These are phyloP conservation scores for Medicago arabica DNA, from an alignment of 306 rosid genomes.

Conservation along the genomic window DNA sequence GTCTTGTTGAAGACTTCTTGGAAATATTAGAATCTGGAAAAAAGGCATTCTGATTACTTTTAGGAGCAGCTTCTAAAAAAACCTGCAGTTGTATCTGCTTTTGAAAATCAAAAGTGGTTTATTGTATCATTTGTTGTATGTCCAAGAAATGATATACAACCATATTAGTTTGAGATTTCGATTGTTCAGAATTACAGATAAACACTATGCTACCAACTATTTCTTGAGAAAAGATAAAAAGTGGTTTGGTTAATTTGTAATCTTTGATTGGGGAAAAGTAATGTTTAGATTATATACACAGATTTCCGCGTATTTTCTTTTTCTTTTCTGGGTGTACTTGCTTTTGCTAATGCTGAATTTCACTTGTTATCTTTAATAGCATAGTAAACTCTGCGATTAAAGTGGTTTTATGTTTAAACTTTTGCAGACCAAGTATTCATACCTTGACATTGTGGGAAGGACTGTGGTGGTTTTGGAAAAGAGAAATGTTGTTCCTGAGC, in stretches of 20 bases:
- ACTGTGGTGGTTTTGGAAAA: constrained; percentile 87
- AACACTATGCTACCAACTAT: not conserved
- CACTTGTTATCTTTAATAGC: constrained; percentile 20
- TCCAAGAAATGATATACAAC: not conserved
- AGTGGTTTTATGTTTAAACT: constrained; percentile 36
- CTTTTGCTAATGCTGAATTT: constrained; percentile 10
- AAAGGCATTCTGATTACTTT: not conserved
- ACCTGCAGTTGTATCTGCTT: not conserved
- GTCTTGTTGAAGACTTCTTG: not conserved
- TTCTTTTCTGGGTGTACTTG: constrained; percentile 10
- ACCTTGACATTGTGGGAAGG: constrained; percentile 94
- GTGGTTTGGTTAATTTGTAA: not conserved
- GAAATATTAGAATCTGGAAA: not conserved
- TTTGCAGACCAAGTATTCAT: constrained; percentile 86
- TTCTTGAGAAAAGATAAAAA: not conserved
- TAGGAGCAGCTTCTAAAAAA: not conserved
- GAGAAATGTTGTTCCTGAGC: constrained; percentile 92
- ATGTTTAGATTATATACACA: constrained; percentile 26
- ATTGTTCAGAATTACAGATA: constrained; percentile 2
- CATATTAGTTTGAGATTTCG: not conserved
- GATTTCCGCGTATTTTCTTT: constrained; percentile 17
- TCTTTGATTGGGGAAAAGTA: constrained; percentile 5
- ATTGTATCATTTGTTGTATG: not conserved
- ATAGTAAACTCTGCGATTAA: constrained; percentile 24
- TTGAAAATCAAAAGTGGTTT: not conserved